These are phyloP conservation scores for Amanita thiersii DNA, from an alignment of 768 basidiomycete species.

Conservation along the genomic window DNA sequence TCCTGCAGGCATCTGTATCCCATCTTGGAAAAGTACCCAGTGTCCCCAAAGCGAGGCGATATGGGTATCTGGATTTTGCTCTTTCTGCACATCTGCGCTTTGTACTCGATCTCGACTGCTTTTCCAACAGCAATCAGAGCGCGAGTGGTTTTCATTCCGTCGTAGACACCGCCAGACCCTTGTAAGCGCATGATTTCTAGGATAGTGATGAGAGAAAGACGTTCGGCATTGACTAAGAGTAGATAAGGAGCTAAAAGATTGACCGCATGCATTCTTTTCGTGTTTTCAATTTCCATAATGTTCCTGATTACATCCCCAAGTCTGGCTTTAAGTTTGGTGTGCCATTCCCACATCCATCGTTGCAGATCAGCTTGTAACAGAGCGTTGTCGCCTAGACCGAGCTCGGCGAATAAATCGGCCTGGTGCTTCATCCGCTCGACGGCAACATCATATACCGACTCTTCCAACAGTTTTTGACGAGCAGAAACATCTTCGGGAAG, in stretches of 20 bases:
- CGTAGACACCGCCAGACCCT: slow-evolving; percentile 64
- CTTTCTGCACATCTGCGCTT: slow-evolving; percentile 68
- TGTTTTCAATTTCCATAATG: slow-evolving; percentile 30
- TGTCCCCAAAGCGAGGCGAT: slow-evolving; percentile 17
- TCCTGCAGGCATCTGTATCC: slow-evolving; percentile 58
- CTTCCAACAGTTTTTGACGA: slow-evolving; percentile 78
- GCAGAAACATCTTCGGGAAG: slow-evolving; percentile 59
- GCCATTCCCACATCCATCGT: slow-evolving; percentile 86
- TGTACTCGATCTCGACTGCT: slow-evolving; percentile 87
- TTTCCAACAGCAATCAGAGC: slow-evolving; percentile 75
- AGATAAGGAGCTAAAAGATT: slow-evolving; percentile 59
- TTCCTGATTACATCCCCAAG: slow-evolving; percentile 43
- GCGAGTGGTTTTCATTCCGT: slow-evolving; percentile 86
- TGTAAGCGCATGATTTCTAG: slow-evolving; percentile 81
- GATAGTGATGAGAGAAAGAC: slow-evolving; percentile 82
- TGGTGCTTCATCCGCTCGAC: slow-evolving; percentile 62
- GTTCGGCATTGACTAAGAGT: slow-evolving; percentile 63
- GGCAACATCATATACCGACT: slow-evolving; percentile 81
- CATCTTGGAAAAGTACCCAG: slow-evolving; percentile 45
- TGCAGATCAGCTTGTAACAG: slow-evolving; percentile 47
- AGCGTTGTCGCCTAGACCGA: slow-evolving; percentile 43
- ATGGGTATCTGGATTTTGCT: slow-evolving; percentile 47
- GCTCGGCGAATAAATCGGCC: slow-evolving; percentile 43
- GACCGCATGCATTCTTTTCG: neutral
- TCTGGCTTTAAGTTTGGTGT: slow-evolving; percentile 44